Conservation (phyloP, 2,329 filamentous ascomycete species). For the Pseudopyrenochaeta lycopersici region DNA sequence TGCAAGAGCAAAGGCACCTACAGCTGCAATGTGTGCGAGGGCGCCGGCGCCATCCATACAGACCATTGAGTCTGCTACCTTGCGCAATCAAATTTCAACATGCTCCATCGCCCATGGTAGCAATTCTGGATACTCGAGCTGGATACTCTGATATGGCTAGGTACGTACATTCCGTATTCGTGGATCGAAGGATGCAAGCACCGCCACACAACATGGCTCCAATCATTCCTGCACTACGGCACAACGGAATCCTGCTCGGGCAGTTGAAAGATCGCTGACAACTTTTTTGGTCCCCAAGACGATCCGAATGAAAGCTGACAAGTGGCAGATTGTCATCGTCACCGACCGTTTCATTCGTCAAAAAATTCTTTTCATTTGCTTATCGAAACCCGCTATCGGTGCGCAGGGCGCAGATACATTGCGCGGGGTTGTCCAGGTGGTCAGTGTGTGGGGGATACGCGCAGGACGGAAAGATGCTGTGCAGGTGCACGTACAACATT, state of each 20-base stretch:
- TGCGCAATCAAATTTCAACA: conserved; percentile 1
- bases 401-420: conserved; percentile 22
- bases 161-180: conserved; percentile 2
- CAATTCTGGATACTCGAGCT: conserved; percentile 13
- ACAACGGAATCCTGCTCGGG: background rate
- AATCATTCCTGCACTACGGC: background rate
- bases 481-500: conserved; percentile 1
- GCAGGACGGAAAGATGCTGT: conserved; percentile 1
- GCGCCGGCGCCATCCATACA: conserved; percentile 43
- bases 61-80: conserved; percentile 28
- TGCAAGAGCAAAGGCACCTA: conserved; percentile 40
- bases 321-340: conserved; percentile 14
- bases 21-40: conserved; percentile 45
- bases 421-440: conserved; percentile 4
- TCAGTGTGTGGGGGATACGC: conserved; percentile 6
- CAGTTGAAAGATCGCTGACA: background rate
- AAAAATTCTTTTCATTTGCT: conserved; percentile 11
- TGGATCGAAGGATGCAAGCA: background rate
- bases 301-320: conserved; percentile 14
- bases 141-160: conserved; percentile 24
- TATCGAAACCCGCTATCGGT: conserved; percentile 16
- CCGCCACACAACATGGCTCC: background rate
- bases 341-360: conserved; percentile 11
- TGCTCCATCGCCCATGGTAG: conserved; percentile 11
- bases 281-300: background rate